These are phyloP conservation scores for Irineochytrium annulatum DNA, from an alignment of 192 early-diverging fungal species.

Conservation along the genomic window DNA sequence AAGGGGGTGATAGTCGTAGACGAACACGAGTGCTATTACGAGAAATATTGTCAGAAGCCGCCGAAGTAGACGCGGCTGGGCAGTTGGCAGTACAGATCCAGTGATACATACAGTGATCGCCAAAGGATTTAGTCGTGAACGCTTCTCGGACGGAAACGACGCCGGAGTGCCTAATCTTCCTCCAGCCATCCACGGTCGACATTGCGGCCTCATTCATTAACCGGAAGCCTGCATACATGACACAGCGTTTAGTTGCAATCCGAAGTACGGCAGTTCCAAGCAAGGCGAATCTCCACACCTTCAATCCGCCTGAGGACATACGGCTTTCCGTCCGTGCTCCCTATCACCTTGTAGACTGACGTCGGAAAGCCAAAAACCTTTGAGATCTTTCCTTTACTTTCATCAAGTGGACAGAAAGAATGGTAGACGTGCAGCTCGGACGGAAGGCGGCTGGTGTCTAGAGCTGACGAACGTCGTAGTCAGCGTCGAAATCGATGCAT, in stretches of 20 bases:
- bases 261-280: neutral
- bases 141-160: slow-evolving; percentile 87
- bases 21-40: slow-evolving; percentile 75
- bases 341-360: slow-evolving; percentile 81
- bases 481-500: too few relatives aligned
- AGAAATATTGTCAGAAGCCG: neutral
- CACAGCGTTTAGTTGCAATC: neutral
- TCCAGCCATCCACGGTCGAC: slow-evolving; percentile 81
- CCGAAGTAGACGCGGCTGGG: neutral
- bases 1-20: slow-evolving; percentile 91
- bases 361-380: slow-evolving; percentile 62
- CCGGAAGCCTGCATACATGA: slow-evolving; percentile 50
- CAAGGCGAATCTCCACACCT: too few relatives aligned
- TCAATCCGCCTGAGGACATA: slow-evolving; percentile 80
- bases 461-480: slow-evolving; percentile 31
- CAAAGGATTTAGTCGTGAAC: slow-evolving; percentile 95
- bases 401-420: slow-evolving; percentile 46
- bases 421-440: slow-evolving; percentile 86
- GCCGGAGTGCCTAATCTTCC: slow-evolving; percentile 74
- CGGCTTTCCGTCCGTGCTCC: slow-evolving; percentile 74
- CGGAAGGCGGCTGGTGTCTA: slow-evolving; percentile 40
- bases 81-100: neutral
- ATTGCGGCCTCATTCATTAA: slow-evolving; percentile 80
- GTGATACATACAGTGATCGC: slow-evolving; percentile 72
- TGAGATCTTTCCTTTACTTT: slow-evolving; percentile 26